phyloP scores from a whole-genome alignment of 2,329 filamentous ascomycete species.

The Coleophoma eucalyptorum region DNA sequence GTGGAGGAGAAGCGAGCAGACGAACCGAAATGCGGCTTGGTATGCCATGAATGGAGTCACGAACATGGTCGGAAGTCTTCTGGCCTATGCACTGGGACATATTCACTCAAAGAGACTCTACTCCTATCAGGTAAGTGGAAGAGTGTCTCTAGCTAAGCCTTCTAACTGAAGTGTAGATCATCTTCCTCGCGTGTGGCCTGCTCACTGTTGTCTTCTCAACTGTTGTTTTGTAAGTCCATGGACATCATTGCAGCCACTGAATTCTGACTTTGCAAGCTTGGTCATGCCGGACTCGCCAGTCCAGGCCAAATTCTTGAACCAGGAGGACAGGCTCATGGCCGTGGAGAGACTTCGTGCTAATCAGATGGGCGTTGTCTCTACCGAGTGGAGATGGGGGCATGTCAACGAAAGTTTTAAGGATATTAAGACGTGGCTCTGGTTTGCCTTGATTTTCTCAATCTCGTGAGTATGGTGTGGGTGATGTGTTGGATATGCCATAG shows the following conservation, averaged over 20 bases:
- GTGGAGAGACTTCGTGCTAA: constrained; percentile 51
- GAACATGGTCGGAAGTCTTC: constrained; percentile 29
- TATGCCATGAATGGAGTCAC: constrained; percentile 54
- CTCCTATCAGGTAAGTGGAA: constrained; percentile 21
- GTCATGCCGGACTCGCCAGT: constrained; percentile 19
- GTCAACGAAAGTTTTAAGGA: constrained; percentile 30
- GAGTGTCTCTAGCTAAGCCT: not conserved
- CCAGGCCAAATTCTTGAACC: constrained; percentile 39
- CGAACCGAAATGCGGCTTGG: constrained; percentile 52
- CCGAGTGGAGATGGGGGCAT: constrained; percentile 47
- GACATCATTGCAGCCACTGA: not conserved
- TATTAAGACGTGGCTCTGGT: constrained; percentile 32
- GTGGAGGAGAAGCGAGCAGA: constrained; percentile 57
- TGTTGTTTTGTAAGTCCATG: constrained; percentile 31
- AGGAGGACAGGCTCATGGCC: constrained; percentile 47
- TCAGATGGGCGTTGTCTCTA: constrained; percentile 49
- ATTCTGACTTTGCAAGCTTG: constrained; percentile 3
- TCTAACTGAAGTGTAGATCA: constrained; percentile 19
- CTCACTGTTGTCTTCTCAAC: constrained; percentile 43
- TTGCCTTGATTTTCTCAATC: constrained; percentile 22
- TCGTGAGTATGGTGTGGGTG: constrained; percentile 8
- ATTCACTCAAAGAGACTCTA: constrained; percentile 42
- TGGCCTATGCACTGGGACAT: constrained; percentile 46
- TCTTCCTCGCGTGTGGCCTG: constrained; percentile 50
- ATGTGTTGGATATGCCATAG: constrained; percentile 5